Conservation (phyloP, 169 alveolate species). For the Neospora caninum region DNA sequence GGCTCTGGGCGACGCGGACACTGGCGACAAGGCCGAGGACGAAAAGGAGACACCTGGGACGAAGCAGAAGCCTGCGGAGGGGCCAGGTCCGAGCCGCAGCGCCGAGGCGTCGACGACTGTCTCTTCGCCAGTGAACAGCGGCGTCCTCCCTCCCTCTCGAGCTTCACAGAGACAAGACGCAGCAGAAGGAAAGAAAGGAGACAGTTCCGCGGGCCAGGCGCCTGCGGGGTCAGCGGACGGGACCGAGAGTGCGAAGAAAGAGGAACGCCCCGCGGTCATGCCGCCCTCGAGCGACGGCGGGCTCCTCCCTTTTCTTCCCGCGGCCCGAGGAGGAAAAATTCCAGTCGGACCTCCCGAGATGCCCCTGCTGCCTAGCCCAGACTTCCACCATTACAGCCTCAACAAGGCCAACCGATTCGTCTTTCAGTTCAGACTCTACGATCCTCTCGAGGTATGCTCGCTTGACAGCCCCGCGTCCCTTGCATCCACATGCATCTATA, state of each 20-base stretch:
- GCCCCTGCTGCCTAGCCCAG: not conserved
- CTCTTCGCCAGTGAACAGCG: not conserved
- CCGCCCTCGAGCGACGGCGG: not conserved
- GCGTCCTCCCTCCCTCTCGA: not conserved
- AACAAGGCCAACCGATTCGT: not conserved
- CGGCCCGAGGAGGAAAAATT: conserved; percentile 23
- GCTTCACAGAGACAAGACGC: not conserved
- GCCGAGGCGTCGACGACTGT: too few relatives aligned
- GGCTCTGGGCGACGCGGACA: not conserved
- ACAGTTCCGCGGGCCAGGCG: not conserved
- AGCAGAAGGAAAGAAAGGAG: not conserved
- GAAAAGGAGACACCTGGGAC: not conserved
- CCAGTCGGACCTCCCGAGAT: conserved; percentile 33
- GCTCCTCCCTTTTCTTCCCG: conserved; percentile 39
- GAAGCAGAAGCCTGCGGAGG: not conserved
- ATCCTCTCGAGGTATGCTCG: conserved; percentile 14
- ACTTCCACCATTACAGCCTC: conserved; percentile 24
- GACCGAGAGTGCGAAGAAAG: not conserved
- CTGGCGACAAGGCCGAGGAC: not conserved
- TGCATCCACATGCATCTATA: not conserved
- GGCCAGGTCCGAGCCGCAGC: not conserved
- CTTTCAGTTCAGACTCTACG: conserved; percentile 39
- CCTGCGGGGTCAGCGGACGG: not conserved
- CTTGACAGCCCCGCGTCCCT: not conserved
- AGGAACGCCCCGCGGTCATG: conserved; percentile 1